Evolutionary conservation across 257 asterid species (phyloP), one percentile per base, ranked within the genome.

Genomic region (Cordia subcordata): DNA sequence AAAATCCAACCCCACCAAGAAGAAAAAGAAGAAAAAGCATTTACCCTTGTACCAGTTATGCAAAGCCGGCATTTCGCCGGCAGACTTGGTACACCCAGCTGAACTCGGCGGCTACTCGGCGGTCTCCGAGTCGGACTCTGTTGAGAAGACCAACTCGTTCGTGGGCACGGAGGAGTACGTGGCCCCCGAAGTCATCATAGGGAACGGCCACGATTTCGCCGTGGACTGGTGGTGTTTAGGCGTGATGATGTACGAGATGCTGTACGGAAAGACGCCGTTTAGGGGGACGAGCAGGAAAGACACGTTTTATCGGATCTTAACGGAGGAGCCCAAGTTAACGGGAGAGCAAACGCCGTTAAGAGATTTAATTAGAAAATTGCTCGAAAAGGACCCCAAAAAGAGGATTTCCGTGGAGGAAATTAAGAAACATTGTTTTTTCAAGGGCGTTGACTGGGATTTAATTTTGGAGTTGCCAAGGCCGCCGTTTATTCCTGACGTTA

Each of bases 141-240:
- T 64, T 11, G 85, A 72, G 60, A 89, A 86, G 45, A 82, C 97
- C 5, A 93, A 93, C 75, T 93, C 99, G 10, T 93, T 93, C 72
- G 97, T 93, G 46, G 99, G 99, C 8, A 93, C 99, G 8, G 97
- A 86, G 68, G 99, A 93, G 69, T 89, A 93, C 79, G 72, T 93
- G 45, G 93, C 96, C 33, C 97, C 99, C 66, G 99, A 93, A 82
- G 69, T 93, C 38, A 80, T 93, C 17, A 14, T 68, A 1, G 97
- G 96, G 67, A 72, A 82, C 55, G 99, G 99, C 56, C 99, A 93
- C 74, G 94, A 83, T 68, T 93, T 88, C 82, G 62, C 94, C 49
- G 97, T 93, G 56, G 99, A 93, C 61, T 88, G 93, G 97, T 93
- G 99, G 99, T 82, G 97, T 64, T 58, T 89, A 12, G 99, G 99